phyloP scores from a whole-genome alignment of 1,284 basidiomycete genomes.

The Cutaneotrichosporon arboriforme region DNA sequence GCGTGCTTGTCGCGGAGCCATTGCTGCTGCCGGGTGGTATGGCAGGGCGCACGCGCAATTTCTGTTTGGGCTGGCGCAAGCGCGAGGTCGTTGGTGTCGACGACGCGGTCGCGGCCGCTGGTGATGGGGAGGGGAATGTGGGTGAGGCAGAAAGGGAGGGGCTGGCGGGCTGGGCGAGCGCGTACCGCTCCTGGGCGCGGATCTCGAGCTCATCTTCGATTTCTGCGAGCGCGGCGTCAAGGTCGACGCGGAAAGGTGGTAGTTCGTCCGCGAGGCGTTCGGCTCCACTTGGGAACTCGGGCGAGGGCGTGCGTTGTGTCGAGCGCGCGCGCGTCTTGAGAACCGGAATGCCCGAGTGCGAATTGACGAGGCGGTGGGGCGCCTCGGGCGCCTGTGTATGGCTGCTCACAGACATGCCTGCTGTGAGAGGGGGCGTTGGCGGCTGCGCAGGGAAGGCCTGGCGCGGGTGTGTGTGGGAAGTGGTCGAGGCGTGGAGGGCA shows the following conservation, averaged over 20 bases:
- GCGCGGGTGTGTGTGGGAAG: not conserved
- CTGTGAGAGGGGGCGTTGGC: not conserved
- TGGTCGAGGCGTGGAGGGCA: not conserved
- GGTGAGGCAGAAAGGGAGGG: not conserved
- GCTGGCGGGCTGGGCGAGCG: slow-evolving; percentile 6
- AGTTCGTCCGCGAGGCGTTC: slow-evolving; percentile 9
- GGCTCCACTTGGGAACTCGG: slow-evolving; percentile 9
- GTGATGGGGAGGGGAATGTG: not conserved
- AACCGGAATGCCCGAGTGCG: slow-evolving; percentile 17
- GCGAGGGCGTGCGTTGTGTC: slow-evolving; percentile 9
- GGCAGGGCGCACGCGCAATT: not conserved
- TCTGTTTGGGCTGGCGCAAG: not conserved
- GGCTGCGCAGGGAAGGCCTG: not conserved
- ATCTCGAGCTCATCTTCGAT: slow-evolving; percentile 20
- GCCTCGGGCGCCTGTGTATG: slow-evolving; percentile 10
- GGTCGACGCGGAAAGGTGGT: slow-evolving; percentile 19
- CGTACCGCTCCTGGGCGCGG: slow-evolving; percentile 14
- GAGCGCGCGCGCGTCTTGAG: slow-evolving; percentile 13
- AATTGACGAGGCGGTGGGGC: slow-evolving; percentile 4
- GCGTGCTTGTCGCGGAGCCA: not conserved
- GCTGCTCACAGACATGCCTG: slow-evolving; percentile 7
- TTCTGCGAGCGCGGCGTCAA: slow-evolving; percentile 18
- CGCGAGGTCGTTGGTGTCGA: not conserved
- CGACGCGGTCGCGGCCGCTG: not conserved
- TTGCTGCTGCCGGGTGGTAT: not conserved